These are phyloP conservation scores for Magnaporthiopsis rhizophila DNA, from an alignment of 2,329 filamentous ascomycete genomes.

Conservation along the genomic window DNA sequence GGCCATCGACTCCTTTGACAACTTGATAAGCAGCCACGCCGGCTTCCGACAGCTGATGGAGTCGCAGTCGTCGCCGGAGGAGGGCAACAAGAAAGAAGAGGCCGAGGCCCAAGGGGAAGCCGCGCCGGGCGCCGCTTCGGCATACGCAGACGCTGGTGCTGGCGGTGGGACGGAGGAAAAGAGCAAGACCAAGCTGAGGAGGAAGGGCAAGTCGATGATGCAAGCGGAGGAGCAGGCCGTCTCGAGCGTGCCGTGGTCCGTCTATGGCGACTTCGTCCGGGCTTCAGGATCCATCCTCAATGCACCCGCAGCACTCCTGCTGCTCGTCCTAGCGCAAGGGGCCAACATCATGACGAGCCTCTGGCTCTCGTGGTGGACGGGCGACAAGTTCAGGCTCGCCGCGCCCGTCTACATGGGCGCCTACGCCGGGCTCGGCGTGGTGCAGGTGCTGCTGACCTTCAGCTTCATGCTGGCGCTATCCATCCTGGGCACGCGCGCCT, in stretches of 20 bases:
- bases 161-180: conserved; percentile 32
- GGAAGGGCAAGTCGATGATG: conserved; percentile 58
- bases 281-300: conserved; percentile 67
- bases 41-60: conserved; percentile 80
- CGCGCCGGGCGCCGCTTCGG: conserved; percentile 20
- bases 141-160: conserved; percentile 24
- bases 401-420: conserved; percentile 65
- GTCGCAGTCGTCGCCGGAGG: conserved; percentile 69
- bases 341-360: conserved; percentile 81
- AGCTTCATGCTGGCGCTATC: conserved; percentile 71
- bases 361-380: conserved; percentile 94
- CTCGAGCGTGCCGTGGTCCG: conserved; percentile 68
- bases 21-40: conserved; percentile 71
- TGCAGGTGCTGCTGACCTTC: conserved; percentile 71
- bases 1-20: conserved; percentile 81
- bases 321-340: conserved; percentile 67
- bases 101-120: conserved; percentile 30
- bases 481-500: conserved; percentile 71
- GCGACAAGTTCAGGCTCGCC: conserved; percentile 60
- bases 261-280: conserved; percentile 69
- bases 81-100: conserved; percentile 42
- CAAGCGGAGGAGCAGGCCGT: conserved; percentile 63
- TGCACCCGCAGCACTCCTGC: conserved; percentile 52
- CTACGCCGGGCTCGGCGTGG: conserved; percentile 62
- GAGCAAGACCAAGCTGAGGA: conserved; percentile 24